Conservation (phyloP, 805 yeast genomes). For the Dipodascopsis uninucleata region DNA sequence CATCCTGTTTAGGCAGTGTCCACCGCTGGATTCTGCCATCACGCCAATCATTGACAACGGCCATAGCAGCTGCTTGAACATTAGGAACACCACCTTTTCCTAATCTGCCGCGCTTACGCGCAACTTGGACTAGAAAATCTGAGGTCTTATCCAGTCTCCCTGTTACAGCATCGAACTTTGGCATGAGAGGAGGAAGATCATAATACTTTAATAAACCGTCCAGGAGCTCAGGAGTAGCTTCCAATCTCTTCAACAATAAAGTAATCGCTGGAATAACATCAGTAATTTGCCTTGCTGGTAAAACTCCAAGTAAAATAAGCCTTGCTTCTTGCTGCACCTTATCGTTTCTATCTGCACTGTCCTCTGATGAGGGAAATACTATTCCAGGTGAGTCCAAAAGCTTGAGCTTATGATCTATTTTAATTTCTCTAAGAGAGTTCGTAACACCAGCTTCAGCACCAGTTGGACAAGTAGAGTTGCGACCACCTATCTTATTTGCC, state of each 20-base stretch:
- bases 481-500: constrained; percentile 60
- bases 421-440: constrained; percentile 84
- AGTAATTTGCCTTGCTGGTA: constrained; percentile 77
- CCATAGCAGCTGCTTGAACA: constrained; percentile 74
- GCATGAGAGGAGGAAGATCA: constrained; percentile 73
- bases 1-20: constrained; percentile 52
- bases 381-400: constrained; percentile 96
- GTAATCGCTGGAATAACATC: constrained; percentile 85
- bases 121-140: constrained; percentile 85
- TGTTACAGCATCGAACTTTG: constrained; percentile 37
- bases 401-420: constrained; percentile 83
- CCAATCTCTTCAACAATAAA: constrained; percentile 67
- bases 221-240: constrained; percentile 62
- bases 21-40: constrained; percentile 93
- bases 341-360: constrained; percentile 31
- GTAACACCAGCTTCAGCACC: constrained; percentile 99
- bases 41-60: constrained; percentile 91
- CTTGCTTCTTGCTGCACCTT: constrained; percentile 70
- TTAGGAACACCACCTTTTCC: constrained; percentile 94
- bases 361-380: constrained; percentile 64
- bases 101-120: constrained; percentile 86
- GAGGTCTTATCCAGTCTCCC: constrained; percentile 76
- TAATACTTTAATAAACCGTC: constrained; percentile 70
- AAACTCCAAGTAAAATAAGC: constrained; percentile 78
- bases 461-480: constrained; percentile 75